phyloP scores from a whole-genome alignment of 1,139 yeast species.

The Yamadazyma dushanensis region DNA sequence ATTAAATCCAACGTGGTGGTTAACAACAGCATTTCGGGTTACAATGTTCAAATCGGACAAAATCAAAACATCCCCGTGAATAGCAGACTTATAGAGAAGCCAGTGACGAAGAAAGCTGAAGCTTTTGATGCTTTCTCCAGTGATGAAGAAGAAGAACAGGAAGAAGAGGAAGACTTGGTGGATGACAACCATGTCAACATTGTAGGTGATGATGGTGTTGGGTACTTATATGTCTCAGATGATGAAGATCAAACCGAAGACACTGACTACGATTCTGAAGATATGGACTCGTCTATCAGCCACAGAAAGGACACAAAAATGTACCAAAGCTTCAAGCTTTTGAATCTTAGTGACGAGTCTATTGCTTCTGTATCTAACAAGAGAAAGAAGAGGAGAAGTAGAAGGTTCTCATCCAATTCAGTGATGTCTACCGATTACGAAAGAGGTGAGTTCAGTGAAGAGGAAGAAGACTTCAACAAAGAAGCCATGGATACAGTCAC shows the following conservation, averaged over 20 bases:
- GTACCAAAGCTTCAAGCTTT: constrained; percentile 56
- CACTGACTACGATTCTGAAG: constrained; percentile 38
- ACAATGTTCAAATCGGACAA: constrained; percentile 63
- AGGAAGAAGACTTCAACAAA: constrained; percentile 75
- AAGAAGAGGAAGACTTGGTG: constrained; percentile 6
- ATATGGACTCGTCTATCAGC: constrained; percentile 26
- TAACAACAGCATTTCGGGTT: constrained; percentile 80
- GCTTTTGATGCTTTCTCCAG: constrained; percentile 26
- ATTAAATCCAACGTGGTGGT: constrained; percentile 54
- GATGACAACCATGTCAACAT: constrained; percentile 33
- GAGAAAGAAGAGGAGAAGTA: constrained; percentile 25
- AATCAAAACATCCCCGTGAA: constrained; percentile 47
- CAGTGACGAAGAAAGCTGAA: constrained; percentile 34
- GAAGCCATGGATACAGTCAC: constrained; percentile 95
- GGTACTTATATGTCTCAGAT: constrained; percentile 56
- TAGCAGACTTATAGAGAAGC: constrained; percentile 52
- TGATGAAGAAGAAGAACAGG: constrained; percentile 28
- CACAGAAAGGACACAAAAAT: constrained; percentile 31
- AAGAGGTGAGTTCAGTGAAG: constrained; percentile 30
- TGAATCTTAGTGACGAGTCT: constrained; percentile 79
- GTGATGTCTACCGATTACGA: constrained; percentile 44
- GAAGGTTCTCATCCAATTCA: constrained; percentile 42
- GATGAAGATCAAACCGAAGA: constrained; percentile 44
- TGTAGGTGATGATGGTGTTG: constrained; percentile 63
- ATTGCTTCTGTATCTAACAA: constrained; percentile 60